Base-by-base conservation (phyloP, 257 asterid species). In the Schizonepeta tenuifolia region DNA sequence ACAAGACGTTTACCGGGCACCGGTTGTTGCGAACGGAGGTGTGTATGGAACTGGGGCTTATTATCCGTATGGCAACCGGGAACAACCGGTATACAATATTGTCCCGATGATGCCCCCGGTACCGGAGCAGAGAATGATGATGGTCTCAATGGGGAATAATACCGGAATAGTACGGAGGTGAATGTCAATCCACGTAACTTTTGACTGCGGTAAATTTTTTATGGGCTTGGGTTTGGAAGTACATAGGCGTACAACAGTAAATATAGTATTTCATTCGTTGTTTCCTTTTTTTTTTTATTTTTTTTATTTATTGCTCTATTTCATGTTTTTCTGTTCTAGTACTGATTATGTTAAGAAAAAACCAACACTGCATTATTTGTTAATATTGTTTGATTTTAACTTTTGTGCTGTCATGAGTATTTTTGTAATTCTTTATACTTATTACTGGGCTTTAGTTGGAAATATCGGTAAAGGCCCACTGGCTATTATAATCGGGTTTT, bases 1-100 rank as follows among this genome's bases (percentile, higher is more conserved):
- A 55, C 80, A 65, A 67, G 74, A 43, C 24, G 76, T 79, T 63
- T 80, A 82, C 79, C 84, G 84, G 77, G 17, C 84, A 47, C 92
- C 92, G 62, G 81, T 64, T 65, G 75, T 65, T 78, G 75, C 26
- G 15, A 63, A 22, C 41, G 87, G 79, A 14, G 82, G 85, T 28
- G 81, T 60, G 33, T 83, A 74, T 31, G 83, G 53, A 5, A 56
- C 35, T 4, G 85, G 75, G 69, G 75, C 54, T 0, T 53, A 43
- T 56, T 81, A 65, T 49, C 65, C 83, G 54, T 75, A 53, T 9
- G 31, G 31, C 21, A 53, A 53, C 59, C n/a, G 31, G 59, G 31
- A 53, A 9, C 59, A 53, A 7, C 59, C 59, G 59, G 59, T 53
- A 28, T 84, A 79, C 61, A 79, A 70, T 70, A 38, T 86, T 56